Percentiles rank a stretch among this genome's conserved stretches.
phyloP scores from a whole-genome alignment of 1,284 basidiomycete species.

The Ustilago nuda region DNA sequence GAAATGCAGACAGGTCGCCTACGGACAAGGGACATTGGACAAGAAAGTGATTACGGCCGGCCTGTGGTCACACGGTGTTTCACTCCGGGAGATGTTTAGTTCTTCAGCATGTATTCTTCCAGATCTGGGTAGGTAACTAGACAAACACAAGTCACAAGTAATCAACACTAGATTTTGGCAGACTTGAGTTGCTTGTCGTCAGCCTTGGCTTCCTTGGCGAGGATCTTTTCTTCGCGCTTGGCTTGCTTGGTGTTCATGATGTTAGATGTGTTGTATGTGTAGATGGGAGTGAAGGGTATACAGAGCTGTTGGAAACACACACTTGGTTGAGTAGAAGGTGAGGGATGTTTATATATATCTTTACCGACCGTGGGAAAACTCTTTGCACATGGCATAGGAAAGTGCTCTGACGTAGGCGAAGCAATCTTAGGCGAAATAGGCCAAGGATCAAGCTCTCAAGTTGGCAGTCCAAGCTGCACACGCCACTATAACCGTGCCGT shows the following conservation, averaged over 20 bases:
- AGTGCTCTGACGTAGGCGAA: slow-evolving; percentile 3
- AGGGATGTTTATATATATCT: slow-evolving; percentile 11
- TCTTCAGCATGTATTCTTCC: too few relatives aligned
- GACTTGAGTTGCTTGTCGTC: slow-evolving; percentile 39
- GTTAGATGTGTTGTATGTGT: background rate
- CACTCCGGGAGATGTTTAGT: too few relatives aligned
- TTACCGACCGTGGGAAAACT: background rate
- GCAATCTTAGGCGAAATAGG: slow-evolving; percentile 6
- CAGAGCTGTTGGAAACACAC: background rate
- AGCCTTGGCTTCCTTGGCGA: slow-evolving; percentile 39
- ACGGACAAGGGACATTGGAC: too few relatives aligned
- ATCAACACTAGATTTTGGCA: slow-evolving; percentile 10
- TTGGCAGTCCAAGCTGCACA: background rate
- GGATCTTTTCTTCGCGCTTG: slow-evolving; percentile 42
- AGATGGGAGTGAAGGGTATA: background rate
- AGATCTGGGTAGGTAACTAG: too few relatives aligned
- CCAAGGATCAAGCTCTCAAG: background rate
- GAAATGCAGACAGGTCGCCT: too few relatives aligned
- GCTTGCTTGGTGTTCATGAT: slow-evolving; percentile 40
- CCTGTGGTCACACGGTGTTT: too few relatives aligned
- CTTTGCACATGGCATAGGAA: background rate
- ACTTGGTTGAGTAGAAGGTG: background rate
- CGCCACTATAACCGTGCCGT: background rate
- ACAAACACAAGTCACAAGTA: too few relatives aligned
- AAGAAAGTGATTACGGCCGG: too few relatives aligned